Conservation (phyloP, 306 rosid genomes). For the Casuarina equisetifolia region DNA sequence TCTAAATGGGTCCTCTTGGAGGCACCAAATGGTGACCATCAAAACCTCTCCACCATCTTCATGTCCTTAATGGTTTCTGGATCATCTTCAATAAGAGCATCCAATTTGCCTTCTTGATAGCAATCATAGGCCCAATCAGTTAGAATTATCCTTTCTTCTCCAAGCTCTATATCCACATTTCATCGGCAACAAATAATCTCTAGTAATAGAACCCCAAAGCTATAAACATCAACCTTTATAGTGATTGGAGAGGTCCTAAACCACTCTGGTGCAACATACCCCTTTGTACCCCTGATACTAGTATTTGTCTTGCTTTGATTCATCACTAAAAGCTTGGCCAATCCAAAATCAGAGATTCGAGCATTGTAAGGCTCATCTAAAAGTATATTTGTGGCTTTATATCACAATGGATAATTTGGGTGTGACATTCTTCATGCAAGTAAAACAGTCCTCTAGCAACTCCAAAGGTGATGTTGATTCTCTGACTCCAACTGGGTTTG, state of each 20-base stretch:
- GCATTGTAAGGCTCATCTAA: constrained; percentile 33
- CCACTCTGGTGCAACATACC: constrained; percentile 42
- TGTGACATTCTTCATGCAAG: constrained; percentile 39
- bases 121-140: constrained; percentile 47
- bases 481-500: constrained; percentile 36
- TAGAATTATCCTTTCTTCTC: constrained; percentile 24
- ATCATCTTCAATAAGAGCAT: constrained; percentile 13
- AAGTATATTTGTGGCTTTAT: constrained; percentile 44
- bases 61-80: constrained; percentile 20
- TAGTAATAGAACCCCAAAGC: constrained; percentile 37
- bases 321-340: constrained; percentile 29
- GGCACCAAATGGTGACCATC: constrained; percentile 43
- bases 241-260: constrained; percentile 35
- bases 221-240: constrained; percentile 40
- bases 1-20: constrained; percentile 38
- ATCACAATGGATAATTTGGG: constrained; percentile 39
- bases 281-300: constrained; percentile 26
- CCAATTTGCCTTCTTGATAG: constrained; percentile 10
- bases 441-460: constrained; percentile 26
- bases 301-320: too few species aligned
- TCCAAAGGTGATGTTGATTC: constrained; percentile 28
- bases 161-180: constrained; percentile 7
- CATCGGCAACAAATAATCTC: constrained; percentile 35
- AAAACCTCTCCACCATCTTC: constrained; percentile 21
- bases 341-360: constrained; percentile 36